Evolutionary conservation across 768 basidiomycete species (phyloP).

Genomic region (Sarcodon aspratus): DNA sequence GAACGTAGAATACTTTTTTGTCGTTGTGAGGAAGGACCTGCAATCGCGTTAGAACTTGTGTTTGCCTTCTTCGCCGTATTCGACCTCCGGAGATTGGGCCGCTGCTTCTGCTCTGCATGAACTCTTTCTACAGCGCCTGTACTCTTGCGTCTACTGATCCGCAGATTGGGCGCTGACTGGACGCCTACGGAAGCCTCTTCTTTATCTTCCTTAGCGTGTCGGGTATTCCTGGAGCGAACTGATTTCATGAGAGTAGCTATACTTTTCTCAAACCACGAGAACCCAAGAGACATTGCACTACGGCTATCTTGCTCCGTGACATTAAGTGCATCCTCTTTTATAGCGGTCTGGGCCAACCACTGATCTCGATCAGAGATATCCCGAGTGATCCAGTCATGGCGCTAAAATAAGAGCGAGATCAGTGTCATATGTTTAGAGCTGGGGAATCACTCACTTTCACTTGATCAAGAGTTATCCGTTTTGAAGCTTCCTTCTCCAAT

Average conservation of each 20-base stretch:
- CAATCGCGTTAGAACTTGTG: slow-evolving; percentile 7
- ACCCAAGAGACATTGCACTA: slow-evolving; percentile 52
- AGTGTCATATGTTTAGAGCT: neutral
- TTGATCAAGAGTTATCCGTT: slow-evolving; percentile 67
- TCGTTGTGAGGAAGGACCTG: neutral
- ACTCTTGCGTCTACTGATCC: slow-evolving; percentile 5
- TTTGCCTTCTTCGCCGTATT: slow-evolving; percentile 11
- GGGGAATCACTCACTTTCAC: slow-evolving; percentile 53
- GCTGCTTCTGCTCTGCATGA: slow-evolving; percentile 18
- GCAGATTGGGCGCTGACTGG: slow-evolving; percentile 18
- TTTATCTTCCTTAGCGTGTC: slow-evolving; percentile 4
- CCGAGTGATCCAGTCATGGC: slow-evolving; percentile 51
- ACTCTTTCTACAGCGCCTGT: slow-evolving; percentile 9
- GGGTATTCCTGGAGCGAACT: slow-evolving; percentile 6
- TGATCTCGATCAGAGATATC: slow-evolving; percentile 54
- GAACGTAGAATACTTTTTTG: slow-evolving; percentile 4
- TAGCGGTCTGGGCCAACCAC: slow-evolving; percentile 62
- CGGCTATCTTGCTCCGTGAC: slow-evolving; percentile 73
- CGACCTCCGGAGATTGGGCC: neutral
- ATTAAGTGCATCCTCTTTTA: slow-evolving; percentile 34
- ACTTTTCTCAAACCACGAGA: slow-evolving; percentile 40
- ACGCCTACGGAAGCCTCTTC: slow-evolving; percentile 17
- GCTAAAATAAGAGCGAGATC: slow-evolving; percentile 23
- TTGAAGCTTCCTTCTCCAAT: slow-evolving; percentile 68
- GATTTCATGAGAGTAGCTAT: slow-evolving; percentile 24